Conservation (phyloP, 257 asterid genomes). For the Solanum appendiculatum region DNA sequence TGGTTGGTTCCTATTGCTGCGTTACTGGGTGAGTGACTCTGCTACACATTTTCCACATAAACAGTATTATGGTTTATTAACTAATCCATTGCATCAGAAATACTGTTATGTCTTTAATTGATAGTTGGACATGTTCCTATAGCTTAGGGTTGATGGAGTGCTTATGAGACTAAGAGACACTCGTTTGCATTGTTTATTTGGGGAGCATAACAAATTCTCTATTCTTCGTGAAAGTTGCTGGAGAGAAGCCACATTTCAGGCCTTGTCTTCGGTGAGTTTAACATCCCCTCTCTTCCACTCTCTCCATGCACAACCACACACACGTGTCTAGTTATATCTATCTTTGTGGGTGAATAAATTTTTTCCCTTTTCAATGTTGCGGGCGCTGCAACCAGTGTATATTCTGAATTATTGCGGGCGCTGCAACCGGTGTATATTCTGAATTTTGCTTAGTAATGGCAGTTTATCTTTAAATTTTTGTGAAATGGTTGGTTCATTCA, state of each 20-base stretch:
- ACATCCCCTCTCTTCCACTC: background rate
- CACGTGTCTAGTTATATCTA: background rate
- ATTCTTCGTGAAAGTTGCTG: constrained; percentile 85
- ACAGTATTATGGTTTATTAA: background rate
- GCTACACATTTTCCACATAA: background rate
- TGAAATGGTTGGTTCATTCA: background rate
- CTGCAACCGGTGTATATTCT: background rate
- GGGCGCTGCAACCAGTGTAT: background rate
- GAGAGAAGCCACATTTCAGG: constrained; percentile 76
- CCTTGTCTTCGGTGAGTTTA: constrained; percentile 50
- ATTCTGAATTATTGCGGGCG: background rate
- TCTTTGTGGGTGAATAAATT: background rate
- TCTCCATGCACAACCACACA: background rate
- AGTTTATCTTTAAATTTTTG: background rate
- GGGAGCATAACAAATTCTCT: constrained; percentile 33
- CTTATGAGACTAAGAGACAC: constrained; percentile 96
- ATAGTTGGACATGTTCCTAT: constrained; percentile 3
- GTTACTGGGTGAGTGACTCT: constrained; percentile 79
- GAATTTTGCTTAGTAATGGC: background rate
- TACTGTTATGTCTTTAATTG: background rate
- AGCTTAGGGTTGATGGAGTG: constrained; percentile 99
- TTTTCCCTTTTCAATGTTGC: background rate
- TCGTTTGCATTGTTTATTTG: constrained; percentile 78
- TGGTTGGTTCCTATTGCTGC: constrained; percentile 95
- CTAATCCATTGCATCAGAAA: background rate